Percentiles rank a stretch among this genome's conserved stretches.
Conservation (phyloP, 441 rosid genomes). For the Pelargonium exstipulatum region DNA sequence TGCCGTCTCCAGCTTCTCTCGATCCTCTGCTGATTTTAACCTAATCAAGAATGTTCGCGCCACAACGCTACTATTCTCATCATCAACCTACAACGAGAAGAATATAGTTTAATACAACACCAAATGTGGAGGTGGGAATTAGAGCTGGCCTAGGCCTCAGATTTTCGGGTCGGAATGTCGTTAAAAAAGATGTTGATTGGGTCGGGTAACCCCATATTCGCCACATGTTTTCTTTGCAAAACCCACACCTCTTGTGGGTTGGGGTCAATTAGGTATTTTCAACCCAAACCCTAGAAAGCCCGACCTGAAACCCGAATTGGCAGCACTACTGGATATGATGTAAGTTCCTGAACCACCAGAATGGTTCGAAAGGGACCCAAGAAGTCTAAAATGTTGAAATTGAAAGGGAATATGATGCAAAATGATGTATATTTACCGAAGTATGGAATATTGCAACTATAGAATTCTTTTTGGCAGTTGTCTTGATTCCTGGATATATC, state of each 20-base stretch:
- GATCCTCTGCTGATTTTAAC: conserved; percentile 67
- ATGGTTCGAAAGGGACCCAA: background rate
- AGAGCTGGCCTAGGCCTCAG: too few species aligned
- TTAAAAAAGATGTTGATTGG: background rate
- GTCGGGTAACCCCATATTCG: background rate
- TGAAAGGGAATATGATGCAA: conserved; percentile 3
- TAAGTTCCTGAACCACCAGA: too few species aligned
- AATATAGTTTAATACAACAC: background rate
- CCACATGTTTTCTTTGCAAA: background rate
- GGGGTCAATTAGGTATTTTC: background rate
- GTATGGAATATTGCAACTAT: conserved; percentile 87
- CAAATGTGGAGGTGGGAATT: background rate
- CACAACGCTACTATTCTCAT: conserved; percentile 39
- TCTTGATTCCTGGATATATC: conserved; percentile 83
- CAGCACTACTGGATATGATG: too few species aligned
- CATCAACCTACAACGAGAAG: conserved; percentile 45
- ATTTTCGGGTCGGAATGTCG: background rate
- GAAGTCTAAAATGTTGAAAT: background rate
- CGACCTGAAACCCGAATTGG: too few species aligned
- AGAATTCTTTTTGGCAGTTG: conserved; percentile 66
- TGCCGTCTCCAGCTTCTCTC: conserved; percentile 60
- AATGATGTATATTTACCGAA: conserved; percentile 40
- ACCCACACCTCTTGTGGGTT: background rate
- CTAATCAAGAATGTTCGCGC: conserved; percentile 78
- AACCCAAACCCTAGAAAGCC: background rate